Conservation (phyloP, 176 grass and related monocot genomes). For the Aegilops longissima region DNA sequence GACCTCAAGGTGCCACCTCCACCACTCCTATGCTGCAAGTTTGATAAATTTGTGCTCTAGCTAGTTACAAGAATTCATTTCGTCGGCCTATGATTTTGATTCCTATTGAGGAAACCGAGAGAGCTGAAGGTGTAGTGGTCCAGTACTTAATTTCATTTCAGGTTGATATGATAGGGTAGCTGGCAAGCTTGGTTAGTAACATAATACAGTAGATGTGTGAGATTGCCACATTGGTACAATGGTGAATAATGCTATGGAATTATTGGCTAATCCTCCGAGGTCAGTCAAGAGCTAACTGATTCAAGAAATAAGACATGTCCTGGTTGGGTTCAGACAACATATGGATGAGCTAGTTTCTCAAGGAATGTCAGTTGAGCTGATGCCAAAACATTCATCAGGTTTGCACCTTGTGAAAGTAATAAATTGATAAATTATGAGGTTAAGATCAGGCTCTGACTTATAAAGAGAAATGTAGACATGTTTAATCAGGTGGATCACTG, state of each 20-base stretch:
- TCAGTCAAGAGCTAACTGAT: not conserved
- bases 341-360: not conserved
- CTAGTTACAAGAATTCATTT: not conserved
- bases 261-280: not conserved
- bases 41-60: not conserved
- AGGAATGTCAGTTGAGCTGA: not conserved
- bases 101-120: not conserved
- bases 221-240: not conserved
- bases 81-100: not conserved
- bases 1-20: constrained; percentile 74
- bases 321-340: not conserved
- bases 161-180: not conserved
- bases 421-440: not conserved
- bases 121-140: not conserved
- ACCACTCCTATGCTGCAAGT: not conserved
- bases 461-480: not conserved
- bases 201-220: not conserved
- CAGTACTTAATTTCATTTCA: not conserved
- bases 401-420: not conserved
- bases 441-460: not conserved
- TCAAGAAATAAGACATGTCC: not conserved
- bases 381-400: not conserved
- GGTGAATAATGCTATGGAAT: not conserved
- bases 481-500: not conserved
- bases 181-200: not conserved